phyloP scores from a whole-genome alignment of 257 asterid genomes.

The Nicotiana attenuata region DNA sequence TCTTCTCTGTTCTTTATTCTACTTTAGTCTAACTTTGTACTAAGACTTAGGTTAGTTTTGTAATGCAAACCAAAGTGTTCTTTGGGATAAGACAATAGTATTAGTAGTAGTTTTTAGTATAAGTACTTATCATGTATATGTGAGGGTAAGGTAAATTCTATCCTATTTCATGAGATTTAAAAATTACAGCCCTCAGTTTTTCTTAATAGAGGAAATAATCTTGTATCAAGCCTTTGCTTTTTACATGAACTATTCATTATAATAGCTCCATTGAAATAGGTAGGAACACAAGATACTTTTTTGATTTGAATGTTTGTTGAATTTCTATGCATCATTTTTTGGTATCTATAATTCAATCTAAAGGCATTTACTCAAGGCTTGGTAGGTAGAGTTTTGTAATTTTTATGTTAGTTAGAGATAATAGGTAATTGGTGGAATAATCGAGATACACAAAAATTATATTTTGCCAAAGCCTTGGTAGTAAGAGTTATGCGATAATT shows the following conservation, averaged over 20 bases:
- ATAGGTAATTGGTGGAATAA: neutral
- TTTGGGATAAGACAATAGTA: conserved; percentile 1
- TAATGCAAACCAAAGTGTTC: neutral
- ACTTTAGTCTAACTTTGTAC: conserved; percentile 10
- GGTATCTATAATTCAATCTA: neutral
- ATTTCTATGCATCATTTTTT: neutral
- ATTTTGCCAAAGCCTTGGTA: too few species aligned
- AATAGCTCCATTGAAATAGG: too few species aligned
- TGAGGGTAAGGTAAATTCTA: conserved; percentile 2
- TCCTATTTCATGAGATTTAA: neutral
- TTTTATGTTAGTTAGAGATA: neutral
- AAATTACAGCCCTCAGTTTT: neutral
- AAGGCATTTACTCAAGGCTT: too few species aligned
- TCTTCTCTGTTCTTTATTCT: neutral
- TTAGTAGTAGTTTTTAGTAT: neutral
- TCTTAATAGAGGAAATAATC: conserved; percentile 5
- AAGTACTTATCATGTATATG: conserved; percentile 8
- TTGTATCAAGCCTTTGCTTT: neutral
- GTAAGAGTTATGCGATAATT: too few species aligned
- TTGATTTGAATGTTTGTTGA: neutral
- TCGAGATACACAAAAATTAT: neutral
- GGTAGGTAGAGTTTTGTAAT: neutral
- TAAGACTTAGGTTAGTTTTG: conserved; percentile 31
- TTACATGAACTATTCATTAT: neutral
- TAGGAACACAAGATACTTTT: neutral